Conservation (phyloP, 2,329 filamentous ascomycete genomes). For the Ceratocystis huliohia region DNA sequence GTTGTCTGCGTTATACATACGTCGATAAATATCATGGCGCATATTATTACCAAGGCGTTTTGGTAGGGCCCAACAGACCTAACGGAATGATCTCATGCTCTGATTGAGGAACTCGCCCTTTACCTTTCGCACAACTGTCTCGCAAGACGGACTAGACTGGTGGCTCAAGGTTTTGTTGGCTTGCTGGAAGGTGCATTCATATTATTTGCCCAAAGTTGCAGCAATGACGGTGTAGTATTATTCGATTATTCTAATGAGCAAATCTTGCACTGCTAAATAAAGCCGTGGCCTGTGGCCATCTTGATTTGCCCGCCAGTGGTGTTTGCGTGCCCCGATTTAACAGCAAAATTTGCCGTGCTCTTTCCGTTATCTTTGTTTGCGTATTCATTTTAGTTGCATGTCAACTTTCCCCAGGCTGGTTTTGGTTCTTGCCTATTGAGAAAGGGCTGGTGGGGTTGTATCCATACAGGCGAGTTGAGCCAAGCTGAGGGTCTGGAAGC, state of each 20-base stretch:
- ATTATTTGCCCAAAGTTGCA: not conserved
- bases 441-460: not conserved
- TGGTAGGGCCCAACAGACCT: not conserved
- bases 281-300: not conserved
- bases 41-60: conserved; percentile 4
- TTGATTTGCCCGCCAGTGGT: not conserved
- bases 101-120: not conserved
- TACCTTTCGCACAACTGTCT: not conserved
- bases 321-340: too few relatives aligned
- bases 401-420: too few relatives aligned
- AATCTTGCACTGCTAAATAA: not conserved
- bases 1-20: too few relatives aligned
- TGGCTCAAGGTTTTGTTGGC: not conserved
- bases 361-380: too few relatives aligned
- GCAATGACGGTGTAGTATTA: not conserved
- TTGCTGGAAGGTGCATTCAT: not conserved
- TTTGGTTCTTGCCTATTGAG: too few relatives aligned
- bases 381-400: too few relatives aligned
- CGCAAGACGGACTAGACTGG: not conserved
- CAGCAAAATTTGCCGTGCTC: too few relatives aligned
- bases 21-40: not conserved
- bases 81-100: too few relatives aligned
- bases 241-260: not conserved
- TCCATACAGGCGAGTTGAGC: not conserved
- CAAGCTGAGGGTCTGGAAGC: not conserved